Evolutionary conservation across 2,329 filamentous ascomycete genomes (phyloP).

Genomic region (Verruconis gallopava): DNA sequence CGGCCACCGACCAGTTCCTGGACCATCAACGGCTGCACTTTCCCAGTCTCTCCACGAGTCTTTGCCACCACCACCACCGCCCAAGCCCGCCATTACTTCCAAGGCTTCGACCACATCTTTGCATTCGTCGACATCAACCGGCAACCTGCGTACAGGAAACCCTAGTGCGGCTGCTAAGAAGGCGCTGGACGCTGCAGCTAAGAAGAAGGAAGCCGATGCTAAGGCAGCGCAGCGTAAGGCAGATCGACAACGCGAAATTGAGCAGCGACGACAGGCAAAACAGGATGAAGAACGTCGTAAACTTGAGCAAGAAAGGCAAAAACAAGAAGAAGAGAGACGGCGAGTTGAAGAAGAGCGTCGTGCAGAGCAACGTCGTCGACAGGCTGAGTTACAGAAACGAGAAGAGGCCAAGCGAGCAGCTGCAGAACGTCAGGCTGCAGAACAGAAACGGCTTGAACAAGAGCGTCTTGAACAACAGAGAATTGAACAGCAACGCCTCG

Average conservation of each 20-base stretch:
- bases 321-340: conserved; percentile 36
- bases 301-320: conserved; percentile 18
- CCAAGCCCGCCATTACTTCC: conserved; percentile 38
- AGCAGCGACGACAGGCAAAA: conserved; percentile 60
- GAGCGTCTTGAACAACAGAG: conserved; percentile 45
- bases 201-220: conserved; percentile 73
- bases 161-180: conserved; percentile 29
- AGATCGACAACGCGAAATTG: conserved; percentile 68
- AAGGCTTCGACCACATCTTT: conserved; percentile 57
- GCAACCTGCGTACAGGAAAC: conserved; percentile 10
- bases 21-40: conserved; percentile 9
- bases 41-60: conserved; percentile 15
- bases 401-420: conserved; percentile 25
- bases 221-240: conserved; percentile 65
- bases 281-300: conserved; percentile 24
- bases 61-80: conserved; percentile 31
- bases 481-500: conserved; percentile 47
- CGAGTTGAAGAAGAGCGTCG: conserved; percentile 17
- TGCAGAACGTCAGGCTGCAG: conserved; percentile 21
- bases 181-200: conserved; percentile 61
- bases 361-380: conserved; percentile 25
- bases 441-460: conserved; percentile 23
- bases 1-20: conserved; percentile 15
- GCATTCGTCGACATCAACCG: conserved; percentile 24
- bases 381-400: conserved; percentile 23